Conservation (phyloP, 2,329 filamentous ascomycete genomes). For the Fusarium avenaceum region DNA sequence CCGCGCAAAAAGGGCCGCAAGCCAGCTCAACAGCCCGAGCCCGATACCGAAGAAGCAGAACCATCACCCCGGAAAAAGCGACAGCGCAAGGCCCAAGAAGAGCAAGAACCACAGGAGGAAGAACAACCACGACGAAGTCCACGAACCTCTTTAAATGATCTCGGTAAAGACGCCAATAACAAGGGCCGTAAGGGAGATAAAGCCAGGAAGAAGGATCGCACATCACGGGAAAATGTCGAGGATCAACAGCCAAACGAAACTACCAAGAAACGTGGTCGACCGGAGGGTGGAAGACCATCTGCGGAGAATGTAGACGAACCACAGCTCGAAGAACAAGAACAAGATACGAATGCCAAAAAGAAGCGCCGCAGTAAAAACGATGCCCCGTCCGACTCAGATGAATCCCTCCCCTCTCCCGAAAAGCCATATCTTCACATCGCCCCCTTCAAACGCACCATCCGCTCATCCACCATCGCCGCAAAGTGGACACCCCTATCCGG, state of each 20-base stretch:
- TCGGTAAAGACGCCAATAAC: conserved; percentile 30
- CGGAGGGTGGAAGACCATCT: conserved; percentile 19
- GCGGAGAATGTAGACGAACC: conserved; percentile 1
- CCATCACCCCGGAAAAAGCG: conserved; percentile 32
- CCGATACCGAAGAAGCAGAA: conserved; percentile 16
- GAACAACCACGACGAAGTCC: conserved; percentile 34
- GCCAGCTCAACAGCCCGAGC: conserved; percentile 1
- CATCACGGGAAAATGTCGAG: conserved; percentile 14
- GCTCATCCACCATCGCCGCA: conserved; percentile 74
- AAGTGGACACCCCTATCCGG: conserved; percentile 74
- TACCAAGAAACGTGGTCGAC: conserved; percentile 36
- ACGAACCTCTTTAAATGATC: conserved; percentile 36
- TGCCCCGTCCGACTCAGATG: conserved; percentile 38
- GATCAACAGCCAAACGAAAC: conserved; percentile 23
- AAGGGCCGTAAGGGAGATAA: conserved; percentile 30
- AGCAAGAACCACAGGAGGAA: conserved; percentile 15
- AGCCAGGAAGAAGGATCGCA: conserved; percentile 26
- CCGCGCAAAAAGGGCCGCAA: conserved; percentile 35
- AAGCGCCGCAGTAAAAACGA: conserved; percentile 38
- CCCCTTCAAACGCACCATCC: conserved; percentile 65
- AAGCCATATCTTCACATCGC: conserved; percentile 65
- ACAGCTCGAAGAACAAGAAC: conserved; percentile 1
- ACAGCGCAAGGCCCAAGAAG: conserved; percentile 17
- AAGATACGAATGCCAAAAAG: conserved; percentile 11
- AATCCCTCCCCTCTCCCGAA: conserved; percentile 48